Evolutionary conservation across 139 green algal genomes (phyloP), one percentile per base, ranked within the genome.

Genomic region (Chlorella sorokiniana): DNA sequence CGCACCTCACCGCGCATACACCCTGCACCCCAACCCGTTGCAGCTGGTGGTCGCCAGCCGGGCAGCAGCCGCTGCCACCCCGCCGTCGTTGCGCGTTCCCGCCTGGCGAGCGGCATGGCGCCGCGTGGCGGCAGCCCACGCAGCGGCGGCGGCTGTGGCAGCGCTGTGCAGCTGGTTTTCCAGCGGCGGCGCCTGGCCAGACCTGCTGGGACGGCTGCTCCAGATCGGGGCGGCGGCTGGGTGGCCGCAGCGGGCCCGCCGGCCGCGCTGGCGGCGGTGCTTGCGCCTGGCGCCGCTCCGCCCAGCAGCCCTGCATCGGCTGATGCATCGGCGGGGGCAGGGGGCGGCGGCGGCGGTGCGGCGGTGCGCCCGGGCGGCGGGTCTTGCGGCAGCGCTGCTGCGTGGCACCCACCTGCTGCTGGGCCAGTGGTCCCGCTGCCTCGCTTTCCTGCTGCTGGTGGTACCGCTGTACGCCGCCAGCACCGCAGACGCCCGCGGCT

Each of bases 381-480:
- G 51, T 7, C 73, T 79, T 9, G 37, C 27, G 16, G 73, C 52
- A 5, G 52, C 29, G 27, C 25, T 56, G 51, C 54, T 79, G 73
- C 51, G 52, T 11, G 73, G 54, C 2, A 22, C 54, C 1, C 38
- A 52, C 35, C 59, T 68, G 52, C 54, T 79, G 10, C 23, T 79
- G 25, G 54, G 25, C 31, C 73, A 69, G 11, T 79, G 73, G 73
- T 52, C 40, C 10, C 73, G 52, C 73, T 79, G 73, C 54, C 52
- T 68, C 18, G 52, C 29, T 2, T 69, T 69, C 54, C 54, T 79
- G 73, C 52, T 79, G 38, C 31, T 3, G 0, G 52, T n/a, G 5
- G 22, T 79, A 22, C 73, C 73, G 10, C 38, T 79, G 52, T 64
- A 69, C 4, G 73, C 54, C n/a, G n/a, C n/a, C n/a, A n/a, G n/a